Percentiles rank a stretch among this genome's conserved stretches.
phyloP scores from a whole-genome alignment of 805 yeast species.

The Nakazawaea wickerhamii region DNA sequence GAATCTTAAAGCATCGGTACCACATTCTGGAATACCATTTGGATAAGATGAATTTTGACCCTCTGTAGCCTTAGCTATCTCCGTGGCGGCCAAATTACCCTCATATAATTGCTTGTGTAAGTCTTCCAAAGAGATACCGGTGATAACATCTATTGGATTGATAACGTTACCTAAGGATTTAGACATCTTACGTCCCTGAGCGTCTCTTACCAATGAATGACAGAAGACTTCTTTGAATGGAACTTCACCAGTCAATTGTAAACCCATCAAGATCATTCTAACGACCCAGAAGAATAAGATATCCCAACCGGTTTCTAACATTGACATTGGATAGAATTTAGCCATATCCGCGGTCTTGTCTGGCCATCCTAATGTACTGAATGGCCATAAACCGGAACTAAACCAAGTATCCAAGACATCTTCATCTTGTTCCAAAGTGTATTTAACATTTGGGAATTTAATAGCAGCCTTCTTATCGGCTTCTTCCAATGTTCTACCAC shows the following conservation, averaged over 20 bases:
- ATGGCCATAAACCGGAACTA: conserved; percentile 97
- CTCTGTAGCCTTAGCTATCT: conserved; percentile 75
- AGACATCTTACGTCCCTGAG: conserved; percentile 99
- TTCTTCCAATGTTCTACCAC: conserved; percentile 79
- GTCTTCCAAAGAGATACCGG: conserved; percentile 75
- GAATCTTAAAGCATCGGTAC: conserved; percentile 97
- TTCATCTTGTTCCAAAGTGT: conserved; percentile 88
- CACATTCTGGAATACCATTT: conserved; percentile 97
- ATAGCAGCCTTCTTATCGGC: conserved; percentile 76
- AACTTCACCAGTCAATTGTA: conserved; percentile 82
- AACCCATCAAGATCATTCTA: conserved; percentile 89
- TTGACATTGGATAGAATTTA: conserved; percentile 80
- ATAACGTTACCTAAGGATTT: conserved; percentile 95
- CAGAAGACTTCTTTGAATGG: conserved; percentile 98
- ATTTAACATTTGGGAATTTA: conserved; percentile 65
- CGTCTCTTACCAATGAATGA: conserved; percentile 97
- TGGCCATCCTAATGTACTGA: conserved; percentile 97
- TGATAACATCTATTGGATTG: conserved; percentile 92
- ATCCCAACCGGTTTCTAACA: conserved; percentile 99
- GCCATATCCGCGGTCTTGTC: conserved; percentile 64
- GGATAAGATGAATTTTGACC: conserved; percentile 93
- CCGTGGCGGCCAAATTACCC: conserved; percentile 89
- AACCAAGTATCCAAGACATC: conserved; percentile 99
- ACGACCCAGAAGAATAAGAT: conserved; percentile 98
- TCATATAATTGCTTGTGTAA: conserved; percentile 69